Base-by-base conservation (phyloP, 345 rosid species). In the Citrus hindsii region DNA sequence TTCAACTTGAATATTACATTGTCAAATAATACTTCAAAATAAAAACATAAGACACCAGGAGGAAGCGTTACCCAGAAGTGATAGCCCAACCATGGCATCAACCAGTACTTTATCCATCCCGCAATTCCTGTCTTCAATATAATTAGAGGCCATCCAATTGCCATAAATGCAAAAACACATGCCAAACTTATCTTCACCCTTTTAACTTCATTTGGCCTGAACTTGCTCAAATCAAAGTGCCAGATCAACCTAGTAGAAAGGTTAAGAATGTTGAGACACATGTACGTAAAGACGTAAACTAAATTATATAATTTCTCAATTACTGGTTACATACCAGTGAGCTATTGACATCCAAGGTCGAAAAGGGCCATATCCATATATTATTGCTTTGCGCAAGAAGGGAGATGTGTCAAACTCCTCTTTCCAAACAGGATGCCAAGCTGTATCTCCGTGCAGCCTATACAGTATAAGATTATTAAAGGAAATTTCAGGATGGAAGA, bases 311-410 rank as follows among this genome's bases (percentile, higher is more conserved):
- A 64, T n/a, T 48, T 32, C 7, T 38, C 55, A 25, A 37, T 25
- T 9, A 19, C 56, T 38, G 33, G 73, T 35, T 67, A 67, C 38
- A 40, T 85, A 93, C 99, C 98, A 93, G 76, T 93, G 98, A 88
- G 85, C 97, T 83, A 95, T 91, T 71, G 99, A 95, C 94, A 95
- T 89, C 99, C 93, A 95, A 76, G 99, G 92, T 71, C 98, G 84
- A 74, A 93, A 82, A n/a, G 98, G 98, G 18, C 98, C 99, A 79
- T 93, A 93, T 72, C 94, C 99, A 71, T 73, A 87, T 40, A 90
- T 85, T 71, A 95, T 85, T 61, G 97, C 93, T 78, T 93, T 93
- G 73, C 95, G 90, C 70, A 92, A 61, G 60, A 76, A 7, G 48
- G 97, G 88, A 25, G 91, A 83, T 69, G 87, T 81, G 61, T 93